These are phyloP conservation scores for Amanita muscaria DNA, from an alignment of 768 basidiomycete genomes.

Conservation along the genomic window DNA sequence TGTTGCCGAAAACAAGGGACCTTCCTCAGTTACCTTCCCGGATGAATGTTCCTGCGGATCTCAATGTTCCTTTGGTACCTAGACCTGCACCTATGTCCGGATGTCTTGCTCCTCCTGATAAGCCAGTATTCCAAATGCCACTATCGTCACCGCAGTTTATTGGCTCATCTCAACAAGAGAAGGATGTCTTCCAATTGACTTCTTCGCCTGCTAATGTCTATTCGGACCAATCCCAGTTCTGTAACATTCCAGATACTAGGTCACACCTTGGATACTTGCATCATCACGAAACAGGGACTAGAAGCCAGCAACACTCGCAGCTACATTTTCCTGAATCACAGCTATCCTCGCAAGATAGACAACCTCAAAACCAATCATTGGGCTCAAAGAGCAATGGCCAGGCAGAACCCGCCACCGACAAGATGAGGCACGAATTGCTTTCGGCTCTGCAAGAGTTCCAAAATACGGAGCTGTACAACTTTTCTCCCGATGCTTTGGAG, in stretches of 20 bases:
- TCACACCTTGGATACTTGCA: neutral
- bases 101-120: neutral
- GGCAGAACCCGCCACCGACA: neutral
- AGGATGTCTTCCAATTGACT: neutral
- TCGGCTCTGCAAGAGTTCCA: constrained; percentile 30
- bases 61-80: neutral
- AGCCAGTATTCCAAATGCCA: neutral
- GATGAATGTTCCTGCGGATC: neutral
- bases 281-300: neutral
- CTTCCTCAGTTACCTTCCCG: constrained; percentile 3
- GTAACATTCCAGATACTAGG: neutral
- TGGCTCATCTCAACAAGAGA: neutral
- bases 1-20: constrained; percentile 1
- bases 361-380: too few species aligned
- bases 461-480: constrained; percentile 40
- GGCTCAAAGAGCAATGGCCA: neutral
- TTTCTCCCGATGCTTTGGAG: constrained; percentile 46
- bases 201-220: neutral
- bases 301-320: neutral
- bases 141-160: constrained; percentile 2
- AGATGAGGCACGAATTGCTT: constrained; percentile 18
- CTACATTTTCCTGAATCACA: neutral
- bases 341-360: constrained; percentile 1
- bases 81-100: neutral
- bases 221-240: neutral